A percentile compares a stretch with the other conserved stretches of the same genome.
Evolutionary conservation across 108 stramenopile genomes (phyloP).

Genomic region (Phaeodactylum tricornutum): DNA sequence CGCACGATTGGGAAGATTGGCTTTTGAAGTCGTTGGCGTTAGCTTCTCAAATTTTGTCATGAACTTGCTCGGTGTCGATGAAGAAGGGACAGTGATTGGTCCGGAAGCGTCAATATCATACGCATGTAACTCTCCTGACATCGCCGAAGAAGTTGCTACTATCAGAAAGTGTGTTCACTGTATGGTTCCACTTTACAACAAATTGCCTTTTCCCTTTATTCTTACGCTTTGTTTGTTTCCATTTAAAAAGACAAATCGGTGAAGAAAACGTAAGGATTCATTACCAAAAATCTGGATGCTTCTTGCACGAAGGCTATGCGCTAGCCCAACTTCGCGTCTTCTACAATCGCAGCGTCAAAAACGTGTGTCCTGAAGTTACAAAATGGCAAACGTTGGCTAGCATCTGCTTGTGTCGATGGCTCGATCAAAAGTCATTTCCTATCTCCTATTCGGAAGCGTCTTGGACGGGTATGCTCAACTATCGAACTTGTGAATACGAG

Average conservation of each 20-base stretch:
- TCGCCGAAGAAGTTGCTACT: slow-evolving; percentile 36
- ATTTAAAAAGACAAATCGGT: background rate
- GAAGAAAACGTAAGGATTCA: slow-evolving; percentile 6
- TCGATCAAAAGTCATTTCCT: slow-evolving; percentile 20
- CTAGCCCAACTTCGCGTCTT: slow-evolving; percentile 56
- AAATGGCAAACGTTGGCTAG: slow-evolving; percentile 59
- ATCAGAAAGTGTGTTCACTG: too few relatives aligned
- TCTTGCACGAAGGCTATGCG: slow-evolving; percentile 68
- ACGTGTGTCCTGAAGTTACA: too few relatives aligned
- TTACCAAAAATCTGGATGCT: slow-evolving; percentile 65
- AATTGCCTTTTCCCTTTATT: too few relatives aligned
- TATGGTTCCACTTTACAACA: too few relatives aligned
- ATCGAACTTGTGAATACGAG: slow-evolving; percentile 51
- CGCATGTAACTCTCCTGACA: slow-evolving; percentile 57
- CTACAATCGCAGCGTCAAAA: slow-evolving; percentile 19
- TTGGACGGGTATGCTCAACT: slow-evolving; percentile 78
- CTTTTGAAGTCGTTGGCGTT: slow-evolving; percentile 39
- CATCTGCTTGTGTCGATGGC: slow-evolving; percentile 58
- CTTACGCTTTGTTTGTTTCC: too few relatives aligned
- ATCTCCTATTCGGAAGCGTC: slow-evolving; percentile 80
- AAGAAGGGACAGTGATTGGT: slow-evolving; percentile 13
- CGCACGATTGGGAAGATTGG: background rate
- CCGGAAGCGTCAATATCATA: slow-evolving; percentile 54
- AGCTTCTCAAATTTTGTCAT: slow-evolving; percentile 80
- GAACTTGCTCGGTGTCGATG: slow-evolving; percentile 63